Conservation (phyloP, 371 early-diverging fungal species). For the Syncephalastrum sp. region DNA sequence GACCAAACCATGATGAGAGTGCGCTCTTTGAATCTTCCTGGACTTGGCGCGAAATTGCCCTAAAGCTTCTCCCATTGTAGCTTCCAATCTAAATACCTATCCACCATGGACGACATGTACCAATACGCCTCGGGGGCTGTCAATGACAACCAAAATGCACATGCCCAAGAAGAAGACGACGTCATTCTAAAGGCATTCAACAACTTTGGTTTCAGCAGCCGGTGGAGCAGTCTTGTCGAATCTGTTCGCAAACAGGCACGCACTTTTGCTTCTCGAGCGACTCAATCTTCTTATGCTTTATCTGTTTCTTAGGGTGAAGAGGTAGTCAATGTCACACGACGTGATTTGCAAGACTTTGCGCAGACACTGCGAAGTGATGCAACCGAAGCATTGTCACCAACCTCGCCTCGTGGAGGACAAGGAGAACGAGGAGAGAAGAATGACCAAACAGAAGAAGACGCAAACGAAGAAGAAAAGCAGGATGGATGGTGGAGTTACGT, state of each 20-base stretch:
- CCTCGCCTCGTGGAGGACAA: conserved; percentile 11
- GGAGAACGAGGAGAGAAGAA: conserved; percentile 6
- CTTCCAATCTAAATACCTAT: background rate
- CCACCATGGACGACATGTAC: conserved; percentile 35
- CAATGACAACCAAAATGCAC: conserved; percentile 16
- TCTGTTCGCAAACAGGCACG: conserved; percentile 46
- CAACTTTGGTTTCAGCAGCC: conserved; percentile 42
- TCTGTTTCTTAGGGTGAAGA: conserved; percentile 33
- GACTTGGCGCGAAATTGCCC: too few species aligned
- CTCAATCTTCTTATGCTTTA: background rate
- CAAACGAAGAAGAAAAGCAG: background rate
- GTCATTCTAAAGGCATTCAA: conserved; percentile 43
- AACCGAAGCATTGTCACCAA: conserved; percentile 18
- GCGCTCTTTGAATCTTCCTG: too few species aligned
- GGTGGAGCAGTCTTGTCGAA: conserved; percentile 36
- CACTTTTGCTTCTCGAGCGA: too few species aligned
- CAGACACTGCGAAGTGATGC: conserved; percentile 42
- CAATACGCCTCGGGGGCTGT: conserved; percentile 40
- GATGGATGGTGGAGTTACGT: conserved; percentile 6
- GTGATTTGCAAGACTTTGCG: conserved; percentile 48
- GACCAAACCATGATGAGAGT: too few species aligned
- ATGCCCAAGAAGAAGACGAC: conserved; percentile 35
- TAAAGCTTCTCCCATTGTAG: too few species aligned
- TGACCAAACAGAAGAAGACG: background rate
- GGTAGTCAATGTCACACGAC: conserved; percentile 45